Conservation (phyloP, 805 yeast species). For the Saturnispora dispora region DNA sequence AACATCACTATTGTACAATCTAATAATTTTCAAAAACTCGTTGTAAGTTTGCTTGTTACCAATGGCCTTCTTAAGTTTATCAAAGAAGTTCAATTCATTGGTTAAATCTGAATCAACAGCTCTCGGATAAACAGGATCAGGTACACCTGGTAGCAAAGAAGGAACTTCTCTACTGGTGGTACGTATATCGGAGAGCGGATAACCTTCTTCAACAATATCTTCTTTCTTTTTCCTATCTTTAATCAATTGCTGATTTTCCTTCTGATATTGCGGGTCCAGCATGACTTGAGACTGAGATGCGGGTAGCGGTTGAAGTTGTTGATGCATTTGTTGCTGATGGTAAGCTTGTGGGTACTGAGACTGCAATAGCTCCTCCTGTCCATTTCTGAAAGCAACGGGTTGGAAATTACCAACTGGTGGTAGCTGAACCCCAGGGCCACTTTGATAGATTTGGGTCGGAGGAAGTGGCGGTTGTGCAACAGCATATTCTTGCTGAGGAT, state of each 20-base stretch:
- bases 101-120: conserved; percentile 51
- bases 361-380: conserved; percentile 10
- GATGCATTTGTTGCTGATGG: conserved; percentile 11
- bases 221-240: conserved; percentile 25
- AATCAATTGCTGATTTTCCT: conserved; percentile 10
- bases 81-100: conserved; percentile 87
- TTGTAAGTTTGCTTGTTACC: conserved; percentile 85
- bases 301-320: conserved; percentile 4
- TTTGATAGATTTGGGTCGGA: conserved; percentile 3
- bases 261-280: conserved; percentile 1
- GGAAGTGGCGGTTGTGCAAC: conserved; percentile 13
- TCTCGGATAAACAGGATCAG: conserved; percentile 67
- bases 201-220: conserved; percentile 17
- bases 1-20: conserved; percentile 82
- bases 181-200: conserved; percentile 38
- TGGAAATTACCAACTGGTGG: conserved; percentile 90
- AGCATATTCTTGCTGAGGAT: conserved; percentile 18
- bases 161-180: conserved; percentile 35
- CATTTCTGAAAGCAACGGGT: conserved; percentile 31
- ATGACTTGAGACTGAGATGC: conserved; percentile 11
- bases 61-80: conserved; percentile 79
- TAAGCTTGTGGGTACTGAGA: conserved; percentile 9
- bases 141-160: conserved; percentile 73
- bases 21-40: conserved; percentile 83
- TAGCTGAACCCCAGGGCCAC: conserved; percentile 36